These are phyloP conservation scores for Aphanomyces astaci DNA, from an alignment of 352 stramenopile species.

Conservation along the genomic window DNA sequence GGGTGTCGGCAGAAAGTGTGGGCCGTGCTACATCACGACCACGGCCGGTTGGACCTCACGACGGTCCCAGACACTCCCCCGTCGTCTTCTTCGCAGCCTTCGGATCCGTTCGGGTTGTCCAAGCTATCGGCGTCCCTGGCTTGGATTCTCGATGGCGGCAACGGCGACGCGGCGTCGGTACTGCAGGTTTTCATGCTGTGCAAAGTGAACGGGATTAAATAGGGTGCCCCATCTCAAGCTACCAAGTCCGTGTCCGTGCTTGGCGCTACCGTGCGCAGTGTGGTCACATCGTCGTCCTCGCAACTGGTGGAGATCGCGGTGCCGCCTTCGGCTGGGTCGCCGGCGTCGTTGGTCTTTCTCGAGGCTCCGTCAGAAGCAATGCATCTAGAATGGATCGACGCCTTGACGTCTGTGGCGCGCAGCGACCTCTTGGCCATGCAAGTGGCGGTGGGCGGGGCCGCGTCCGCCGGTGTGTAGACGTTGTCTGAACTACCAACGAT, in stretches of 20 bases:
- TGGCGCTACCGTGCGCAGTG: not conserved
- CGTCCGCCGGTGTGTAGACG: conserved; percentile 2
- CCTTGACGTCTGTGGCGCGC: conserved; percentile 36
- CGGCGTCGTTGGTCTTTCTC: conserved; percentile 31
- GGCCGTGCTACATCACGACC: conserved; percentile 13
- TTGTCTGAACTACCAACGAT: no score
- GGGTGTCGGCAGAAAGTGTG: not conserved
- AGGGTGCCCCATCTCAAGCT: not conserved
- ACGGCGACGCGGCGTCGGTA: no score
- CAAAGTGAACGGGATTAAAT: no score
- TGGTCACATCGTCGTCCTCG: not conserved
- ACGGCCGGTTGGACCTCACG: conserved; percentile 25
- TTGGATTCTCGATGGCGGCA: not conserved
- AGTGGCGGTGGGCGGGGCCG: conserved; percentile 29
- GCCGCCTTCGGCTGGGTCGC: not conserved
- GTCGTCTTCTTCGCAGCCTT: no score
- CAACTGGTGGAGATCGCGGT: not conserved
- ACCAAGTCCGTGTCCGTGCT: not conserved
- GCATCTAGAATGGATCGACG: conserved; percentile 31
- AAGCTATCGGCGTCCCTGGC: not conserved
- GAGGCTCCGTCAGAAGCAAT: conserved; percentile 27
- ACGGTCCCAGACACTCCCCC: conserved; percentile 18
- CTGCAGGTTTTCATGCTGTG: no score
- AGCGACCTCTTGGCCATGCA: conserved; percentile 46
- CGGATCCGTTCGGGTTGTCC: not conserved